phyloP scores from a whole-genome alignment of 2,329 filamentous ascomycete species.

The Bipolaris sorokiniana region DNA sequence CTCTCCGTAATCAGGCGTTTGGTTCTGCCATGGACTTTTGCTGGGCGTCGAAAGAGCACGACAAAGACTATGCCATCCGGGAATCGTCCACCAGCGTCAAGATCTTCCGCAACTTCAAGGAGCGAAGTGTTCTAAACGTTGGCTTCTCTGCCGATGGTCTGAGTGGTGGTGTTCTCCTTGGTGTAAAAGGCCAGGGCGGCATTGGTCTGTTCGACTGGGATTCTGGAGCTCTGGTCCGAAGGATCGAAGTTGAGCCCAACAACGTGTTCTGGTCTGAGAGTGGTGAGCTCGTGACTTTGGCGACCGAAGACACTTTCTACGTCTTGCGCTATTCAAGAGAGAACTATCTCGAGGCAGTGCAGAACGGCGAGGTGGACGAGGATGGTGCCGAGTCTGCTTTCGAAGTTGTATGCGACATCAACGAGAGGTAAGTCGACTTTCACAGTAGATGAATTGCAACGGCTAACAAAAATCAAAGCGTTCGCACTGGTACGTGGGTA shows the following conservation, averaged over 20 bases:
- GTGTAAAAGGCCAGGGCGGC: conserved; percentile 92
- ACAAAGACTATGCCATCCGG: conserved; percentile 96
- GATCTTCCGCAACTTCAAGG: conserved; percentile 97
- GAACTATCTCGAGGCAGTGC: conserved; percentile 81
- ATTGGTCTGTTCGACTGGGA: conserved; percentile 98
- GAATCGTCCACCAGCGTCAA: conserved; percentile 95
- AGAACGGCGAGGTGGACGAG: conserved; percentile 80
- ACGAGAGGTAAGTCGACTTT: conserved; percentile 72
- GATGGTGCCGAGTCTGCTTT: conserved; percentile 96
- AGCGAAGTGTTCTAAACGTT: conserved; percentile 91
- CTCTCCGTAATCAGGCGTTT: conserved; percentile 97
- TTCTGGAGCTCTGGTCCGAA: conserved; percentile 82
- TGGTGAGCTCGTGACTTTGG: conserved; percentile 88
- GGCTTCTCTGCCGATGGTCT: conserved; percentile 94
- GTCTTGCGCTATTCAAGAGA: conserved; percentile 91
- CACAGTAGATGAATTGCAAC: background rate
- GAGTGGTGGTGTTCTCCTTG: conserved; percentile 85
- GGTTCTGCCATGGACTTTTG: conserved; percentile 94
- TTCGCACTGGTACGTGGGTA: conserved; percentile 95
- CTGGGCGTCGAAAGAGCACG: conserved; percentile 96
- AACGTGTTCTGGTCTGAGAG: conserved; percentile 95
- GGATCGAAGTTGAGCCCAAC: conserved; percentile 81
- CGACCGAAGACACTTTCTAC: conserved; percentile 95
- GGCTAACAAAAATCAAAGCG: conserved; percentile 56
- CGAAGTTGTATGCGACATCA: conserved; percentile 94